Evolutionary conservation across 305 asterid genomes (phyloP).

Genomic region (Fraxinus latifolia): DNA sequence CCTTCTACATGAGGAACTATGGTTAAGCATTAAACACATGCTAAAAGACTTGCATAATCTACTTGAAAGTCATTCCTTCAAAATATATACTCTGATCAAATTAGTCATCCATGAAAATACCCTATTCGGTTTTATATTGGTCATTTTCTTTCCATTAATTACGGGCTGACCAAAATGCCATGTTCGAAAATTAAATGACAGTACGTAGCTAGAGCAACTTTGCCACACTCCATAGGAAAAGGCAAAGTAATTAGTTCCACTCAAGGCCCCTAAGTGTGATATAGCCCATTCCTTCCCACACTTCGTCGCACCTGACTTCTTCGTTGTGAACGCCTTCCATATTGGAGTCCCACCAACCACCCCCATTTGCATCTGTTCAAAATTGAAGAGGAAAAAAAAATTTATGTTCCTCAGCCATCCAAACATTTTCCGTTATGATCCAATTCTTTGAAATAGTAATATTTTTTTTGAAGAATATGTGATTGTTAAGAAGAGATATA

Average conservation of each 20-base stretch:
- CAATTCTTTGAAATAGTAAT: too few relatives aligned
- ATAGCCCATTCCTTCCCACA: slow-evolving; percentile 77
- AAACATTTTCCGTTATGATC: too few relatives aligned
- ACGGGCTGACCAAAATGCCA: neutral
- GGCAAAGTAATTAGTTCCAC: slow-evolving; percentile 42
- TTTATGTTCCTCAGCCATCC: too few relatives aligned
- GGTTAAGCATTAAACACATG: neutral
- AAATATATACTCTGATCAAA: neutral
- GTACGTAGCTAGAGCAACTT: neutral
- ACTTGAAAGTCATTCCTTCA: neutral
- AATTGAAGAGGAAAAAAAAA: neutral
- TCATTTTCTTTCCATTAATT: neutral
- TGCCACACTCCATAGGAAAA: neutral
- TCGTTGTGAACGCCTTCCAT: slow-evolving; percentile 88
- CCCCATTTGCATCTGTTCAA: slow-evolving; percentile 68
- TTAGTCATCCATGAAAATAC: neutral
- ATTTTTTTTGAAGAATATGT: too few relatives aligned
- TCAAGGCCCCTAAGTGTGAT: slow-evolving; percentile 74
- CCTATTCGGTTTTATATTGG: too few relatives aligned
- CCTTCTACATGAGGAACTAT: neutral
- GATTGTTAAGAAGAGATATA: too few relatives aligned
- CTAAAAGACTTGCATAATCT: neutral
- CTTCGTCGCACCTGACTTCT: slow-evolving; percentile 66
- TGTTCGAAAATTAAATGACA: neutral
- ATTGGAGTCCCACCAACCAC: slow-evolving; percentile 78